Evolutionary conservation across 2,329 filamentous ascomycete species (phyloP).

Genomic region (Botrytis squamosa): DNA sequence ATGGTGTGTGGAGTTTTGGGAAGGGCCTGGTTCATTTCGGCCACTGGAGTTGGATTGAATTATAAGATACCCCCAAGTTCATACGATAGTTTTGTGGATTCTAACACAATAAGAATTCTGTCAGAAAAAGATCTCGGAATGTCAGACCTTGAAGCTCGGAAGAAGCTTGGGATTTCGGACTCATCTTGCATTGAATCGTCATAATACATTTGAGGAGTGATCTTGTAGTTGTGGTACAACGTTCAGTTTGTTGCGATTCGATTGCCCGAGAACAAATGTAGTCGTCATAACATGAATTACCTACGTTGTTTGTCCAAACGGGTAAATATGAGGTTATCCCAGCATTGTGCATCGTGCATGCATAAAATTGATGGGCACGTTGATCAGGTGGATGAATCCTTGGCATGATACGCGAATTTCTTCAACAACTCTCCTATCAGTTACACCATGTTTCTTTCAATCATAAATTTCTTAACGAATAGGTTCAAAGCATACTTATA

Average conservation of each 20-base stretch:
- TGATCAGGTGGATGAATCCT: constrained; percentile 8
- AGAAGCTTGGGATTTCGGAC: background rate
- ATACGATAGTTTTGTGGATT: background rate
- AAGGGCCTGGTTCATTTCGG: background rate
- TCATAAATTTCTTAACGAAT: background rate
- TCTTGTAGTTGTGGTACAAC: background rate
- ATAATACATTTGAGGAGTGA: background rate
- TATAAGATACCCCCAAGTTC: constrained; percentile 3
- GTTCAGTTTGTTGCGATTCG: background rate
- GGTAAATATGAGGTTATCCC: background rate
- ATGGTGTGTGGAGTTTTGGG: background rate
- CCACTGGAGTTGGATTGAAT: constrained; percentile 10
- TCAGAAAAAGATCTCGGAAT: background rate
- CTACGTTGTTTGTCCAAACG: background rate
- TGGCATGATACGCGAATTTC: constrained; percentile 14
- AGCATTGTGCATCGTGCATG: constrained; percentile 9
- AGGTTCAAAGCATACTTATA: background rate
- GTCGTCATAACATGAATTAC: background rate
- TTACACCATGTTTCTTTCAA: background rate
- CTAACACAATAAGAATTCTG: background rate
- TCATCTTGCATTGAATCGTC: background rate
- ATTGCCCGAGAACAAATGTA: background rate
- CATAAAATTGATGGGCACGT: background rate
- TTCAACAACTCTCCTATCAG: background rate
- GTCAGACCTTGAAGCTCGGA: background rate